phyloP scores from a whole-genome alignment of 2,329 filamentous ascomycete species.

The Coniella vitis region DNA sequence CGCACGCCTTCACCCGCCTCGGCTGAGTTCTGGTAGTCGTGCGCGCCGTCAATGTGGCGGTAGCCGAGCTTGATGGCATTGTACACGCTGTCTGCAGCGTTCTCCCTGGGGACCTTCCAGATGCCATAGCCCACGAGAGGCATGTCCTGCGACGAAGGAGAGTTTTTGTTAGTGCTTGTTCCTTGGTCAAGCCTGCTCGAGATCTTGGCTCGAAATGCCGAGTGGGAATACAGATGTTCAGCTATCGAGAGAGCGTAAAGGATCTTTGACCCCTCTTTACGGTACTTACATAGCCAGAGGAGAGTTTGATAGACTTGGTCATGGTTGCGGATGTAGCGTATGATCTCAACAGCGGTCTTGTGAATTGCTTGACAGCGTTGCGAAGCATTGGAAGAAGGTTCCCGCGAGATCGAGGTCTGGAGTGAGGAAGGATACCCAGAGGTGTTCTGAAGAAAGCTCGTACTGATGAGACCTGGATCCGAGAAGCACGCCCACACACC shows the following conservation, averaged over 20 bases:
- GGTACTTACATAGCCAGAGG: slow-evolving; percentile 29
- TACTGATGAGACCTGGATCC: neutral
- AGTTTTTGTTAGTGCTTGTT: neutral
- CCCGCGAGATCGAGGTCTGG: neutral
- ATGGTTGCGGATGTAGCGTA: slow-evolving; percentile 9
- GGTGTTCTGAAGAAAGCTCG: neutral
- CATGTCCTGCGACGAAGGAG: slow-evolving; percentile 25
- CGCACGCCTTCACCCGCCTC: slow-evolving; percentile 60
- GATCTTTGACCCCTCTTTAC: neutral
- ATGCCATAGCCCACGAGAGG: slow-evolving; percentile 34
- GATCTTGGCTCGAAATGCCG: too few relatives aligned
- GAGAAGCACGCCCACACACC: too few relatives aligned
- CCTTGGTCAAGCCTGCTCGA: too few relatives aligned
- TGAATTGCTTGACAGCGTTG: slow-evolving; percentile 7
- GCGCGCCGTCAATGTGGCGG: slow-evolving; percentile 45
- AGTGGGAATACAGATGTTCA: too few relatives aligned
- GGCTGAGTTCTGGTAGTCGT: slow-evolving; percentile 57
- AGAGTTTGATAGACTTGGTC: slow-evolving; percentile 23
- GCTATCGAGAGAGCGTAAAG: too few relatives aligned
- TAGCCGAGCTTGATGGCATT: slow-evolving; percentile 48
- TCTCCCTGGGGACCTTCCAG: slow-evolving; percentile 32
- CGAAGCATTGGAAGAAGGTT: slow-evolving; percentile 10
- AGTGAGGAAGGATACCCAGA: neutral
- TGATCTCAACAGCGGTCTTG: slow-evolving; percentile 2
- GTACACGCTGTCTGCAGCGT: slow-evolving; percentile 49